phyloP scores from a whole-genome alignment of 176 grass and related monocot species.

The Eleusine indica region DNA sequence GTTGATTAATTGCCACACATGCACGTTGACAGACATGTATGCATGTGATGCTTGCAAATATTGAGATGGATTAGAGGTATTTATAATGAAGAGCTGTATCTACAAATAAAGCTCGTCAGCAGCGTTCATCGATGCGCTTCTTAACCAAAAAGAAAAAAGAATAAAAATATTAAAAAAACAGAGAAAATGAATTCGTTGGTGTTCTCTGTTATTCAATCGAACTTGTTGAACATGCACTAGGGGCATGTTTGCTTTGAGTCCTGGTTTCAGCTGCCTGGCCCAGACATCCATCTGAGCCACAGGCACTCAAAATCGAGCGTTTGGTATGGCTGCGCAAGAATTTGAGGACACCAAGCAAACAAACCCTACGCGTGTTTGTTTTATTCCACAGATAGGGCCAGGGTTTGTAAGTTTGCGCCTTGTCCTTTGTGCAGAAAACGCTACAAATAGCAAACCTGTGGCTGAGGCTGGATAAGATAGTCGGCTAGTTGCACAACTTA shows the following conservation, averaged over 20 bases:
- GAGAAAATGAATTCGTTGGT: not conserved
- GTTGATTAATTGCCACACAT: conserved; percentile 40
- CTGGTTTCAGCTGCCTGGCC: too few relatives aligned
- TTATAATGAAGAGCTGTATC: not conserved
- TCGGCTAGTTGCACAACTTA: conserved; percentile 38
- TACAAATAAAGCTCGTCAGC: conserved; percentile 8
- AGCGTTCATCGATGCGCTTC: not conserved
- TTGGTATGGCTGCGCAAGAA: too few relatives aligned
- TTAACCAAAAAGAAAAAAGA: not conserved
- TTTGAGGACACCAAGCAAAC: too few relatives aligned
- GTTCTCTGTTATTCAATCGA: too few relatives aligned
- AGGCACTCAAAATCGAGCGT: too few relatives aligned
- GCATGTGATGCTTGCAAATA: not conserved
- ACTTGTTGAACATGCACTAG: too few relatives aligned
- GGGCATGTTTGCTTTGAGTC: too few relatives aligned
- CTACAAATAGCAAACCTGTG: not conserved
- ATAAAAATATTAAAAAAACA: not conserved
- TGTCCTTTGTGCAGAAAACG: conserved; percentile 43
- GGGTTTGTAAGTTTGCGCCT: conserved; percentile 37
- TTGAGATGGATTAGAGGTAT: not conserved
- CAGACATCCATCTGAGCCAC: too few relatives aligned
- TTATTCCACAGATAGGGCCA: not conserved
- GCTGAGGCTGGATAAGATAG: conserved; percentile 32
- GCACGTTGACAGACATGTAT: conserved; percentile 16
- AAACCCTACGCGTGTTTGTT: not conserved